Base-by-base conservation (phyloP, 176 grass and related monocot genomes). In the Oryza officinalis region DNA sequence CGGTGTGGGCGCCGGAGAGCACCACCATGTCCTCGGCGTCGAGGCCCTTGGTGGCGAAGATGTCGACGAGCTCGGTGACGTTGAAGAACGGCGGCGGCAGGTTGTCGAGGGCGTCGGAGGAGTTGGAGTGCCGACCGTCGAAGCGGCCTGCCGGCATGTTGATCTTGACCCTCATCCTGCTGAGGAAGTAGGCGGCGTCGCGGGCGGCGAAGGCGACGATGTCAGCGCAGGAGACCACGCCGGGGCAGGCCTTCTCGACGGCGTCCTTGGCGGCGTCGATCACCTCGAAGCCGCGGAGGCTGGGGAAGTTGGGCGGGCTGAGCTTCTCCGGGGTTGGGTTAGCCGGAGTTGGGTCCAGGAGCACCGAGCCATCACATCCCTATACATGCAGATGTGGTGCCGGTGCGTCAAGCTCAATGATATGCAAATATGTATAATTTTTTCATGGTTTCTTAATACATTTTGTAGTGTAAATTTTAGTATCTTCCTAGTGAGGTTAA, bases 311-410 rank as follows among this genome's bases (percentile, higher is more conserved):
- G 0, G 76, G 63, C 0, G 4, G 9, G 61, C 76, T 63, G 4
- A 38, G 37, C 78, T 83, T 91, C 88, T 94, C 88, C 25, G 91
- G 77, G 18, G 60, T 11, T 0, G 27, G 54, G 28, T 65, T 81
- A 3, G 13, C 61, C 13, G 74, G 25, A 11, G 81, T 79, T 4
- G 80, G 76, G 30, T 89, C 74, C 46, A 89, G 79, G n/a, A 92
- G 87, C 6, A 89, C 74, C 0, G 90, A 92, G 37, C n/a, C 89
- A 65, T 91, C 89, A 27, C 89, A 91, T 27, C 86, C 89, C 85
- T 87, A n/a, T 4, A 8, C 2, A 30, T 2, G 30, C 4, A 57
- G 5, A 8, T 57, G 8, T n/a, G 52, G 8, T n/a, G 6, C 6
- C 9, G 52, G 8, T n/a, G 6, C 6, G 52, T 57, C 18, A 22